Base-by-base conservation (phyloP, 345 rosid genomes). In the Conringia planisiliqua region DNA sequence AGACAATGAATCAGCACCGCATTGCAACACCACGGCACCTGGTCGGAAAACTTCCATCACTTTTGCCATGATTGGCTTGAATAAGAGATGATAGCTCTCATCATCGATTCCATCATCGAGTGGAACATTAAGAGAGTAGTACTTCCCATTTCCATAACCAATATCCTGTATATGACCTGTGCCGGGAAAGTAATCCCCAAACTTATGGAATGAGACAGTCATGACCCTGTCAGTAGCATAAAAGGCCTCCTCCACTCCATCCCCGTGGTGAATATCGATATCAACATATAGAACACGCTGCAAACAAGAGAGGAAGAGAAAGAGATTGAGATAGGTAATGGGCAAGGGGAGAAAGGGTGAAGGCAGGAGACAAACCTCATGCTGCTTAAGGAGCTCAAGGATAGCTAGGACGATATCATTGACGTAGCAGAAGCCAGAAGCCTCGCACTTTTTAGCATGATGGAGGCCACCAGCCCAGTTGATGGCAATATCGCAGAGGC, bases 401-500 rank as follows among this genome's bases (percentile, higher is more conserved):
- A 89, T 86, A 16, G 86, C 92, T 33, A 87, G 83, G 60, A 89
- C 90, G 70, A 89, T 87, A 75, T 89, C 92, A 74, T 86, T 89
- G 44, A 89, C 89, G 54, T 89, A 86, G 77, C 91, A 89, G 51
- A 78, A 78, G 59, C 81, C 78, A 66, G 81, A 78, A 29, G 81
- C 81, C 74, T 78, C 81, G 6, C 86, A 85, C 73, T 85, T 89
- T 82, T 87, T 87, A 55, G 92, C 90, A 77, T 87, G 95, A 73
- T 87, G 90, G 46, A 89, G 84, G 36, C 90, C 92, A 42, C 90
- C 90, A 33, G 90, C 90, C 92, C 89, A 87, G 61, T 85, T 86
- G 68, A 83, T 71, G 30, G 90, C 89, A 76, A 89, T 85, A 72
- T 87, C 95, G 62, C 86, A 80, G 14, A 82, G 75, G 60, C 81